Base-by-base conservation (phyloP, 164 flowering plant genomes). In the Houttuynia cordata region DNA sequence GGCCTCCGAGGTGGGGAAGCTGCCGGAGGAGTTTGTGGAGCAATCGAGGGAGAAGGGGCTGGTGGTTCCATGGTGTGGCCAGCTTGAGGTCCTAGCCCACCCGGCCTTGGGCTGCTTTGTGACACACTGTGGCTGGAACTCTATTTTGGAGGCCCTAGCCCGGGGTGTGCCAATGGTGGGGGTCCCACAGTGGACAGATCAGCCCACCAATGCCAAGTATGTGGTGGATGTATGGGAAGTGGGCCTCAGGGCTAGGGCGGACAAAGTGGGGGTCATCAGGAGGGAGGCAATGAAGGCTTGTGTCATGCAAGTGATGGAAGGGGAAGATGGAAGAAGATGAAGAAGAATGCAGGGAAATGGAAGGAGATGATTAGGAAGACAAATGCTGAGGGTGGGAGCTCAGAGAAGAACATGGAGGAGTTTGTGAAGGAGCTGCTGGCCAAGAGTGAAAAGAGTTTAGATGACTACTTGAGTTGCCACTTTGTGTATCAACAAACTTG, bases 91-190 rank as follows among this genome's bases (percentile, higher is more conserved):
- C 49, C 47, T 68, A 23, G 67, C 66, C 7, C 71, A 68, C 41
- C 23, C 22, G 23, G 56, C 65, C 12, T 49, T 61, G 24, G 62
- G 66, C 18, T 81, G 85, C 53, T 83, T 83, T 56, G 56, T 83
- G 37, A 75, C 77, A 0, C 85, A 83, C 52, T 83, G 83, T 45
- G 85, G 87, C 17, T 79, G 78, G 76, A 82, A 82, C 66, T 80
- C 87, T 8, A 71, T 70, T 0, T 30, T 83, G 0, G 87, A 80
- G 66, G 79, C 76, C 14, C 13, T 81, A 63, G 64, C 70, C 59
- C 23, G 71, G 55, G 83, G 87, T 7, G 80, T 81, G 24, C 85
- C 83, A 0, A 66, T 83, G 78, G 82, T 78, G 57, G 80, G 71
- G 7, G 59, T 79, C 53, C 83, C 85, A 0, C 78, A 63, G 63